Evolutionary conservation across 2,329 filamentous ascomycete species (phyloP).

Genomic region (Colletotrichum trifolii): DNA sequence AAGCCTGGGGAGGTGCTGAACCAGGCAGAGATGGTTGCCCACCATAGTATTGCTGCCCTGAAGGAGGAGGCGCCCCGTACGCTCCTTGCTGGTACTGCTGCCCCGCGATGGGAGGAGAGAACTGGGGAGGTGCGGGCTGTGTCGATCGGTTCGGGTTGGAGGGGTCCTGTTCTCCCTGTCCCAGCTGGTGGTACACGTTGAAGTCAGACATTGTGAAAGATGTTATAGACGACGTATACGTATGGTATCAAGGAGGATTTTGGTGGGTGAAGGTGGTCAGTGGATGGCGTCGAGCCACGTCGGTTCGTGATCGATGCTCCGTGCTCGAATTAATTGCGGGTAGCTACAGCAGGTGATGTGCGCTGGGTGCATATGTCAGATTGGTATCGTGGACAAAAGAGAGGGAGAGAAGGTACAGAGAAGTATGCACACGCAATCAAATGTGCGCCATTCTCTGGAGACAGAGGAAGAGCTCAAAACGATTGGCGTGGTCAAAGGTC

Average conservation of each 20-base stretch:
- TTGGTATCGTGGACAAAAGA: not conserved
- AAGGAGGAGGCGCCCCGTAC: conserved; percentile 52
- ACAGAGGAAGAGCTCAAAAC: not conserved
- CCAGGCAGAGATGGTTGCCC: conserved; percentile 44
- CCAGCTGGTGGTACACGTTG: conserved; percentile 66
- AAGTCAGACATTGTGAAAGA: conserved; percentile 62
- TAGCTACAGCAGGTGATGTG: conserved; percentile 25
- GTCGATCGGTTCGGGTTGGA: conserved; percentile 63
- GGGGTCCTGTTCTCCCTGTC: conserved; percentile 67
- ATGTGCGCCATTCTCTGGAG: conserved; percentile 31
- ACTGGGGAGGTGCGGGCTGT: conserved; percentile 65
- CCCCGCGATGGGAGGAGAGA: conserved; percentile 64
- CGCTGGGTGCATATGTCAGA: not conserved
- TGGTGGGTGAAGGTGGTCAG: conserved; percentile 2
- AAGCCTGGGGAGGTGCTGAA: conserved; percentile 46
- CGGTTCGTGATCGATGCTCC: conserved; percentile 4
- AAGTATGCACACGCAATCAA: conserved; percentile 26
- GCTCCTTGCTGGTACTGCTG: conserved; percentile 63
- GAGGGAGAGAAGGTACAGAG: conserved; percentile 3
- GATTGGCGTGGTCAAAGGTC: conserved; percentile 3
- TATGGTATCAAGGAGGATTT: conserved; percentile 1
- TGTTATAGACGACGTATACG: conserved; percentile 29
- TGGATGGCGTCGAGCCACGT: not conserved
- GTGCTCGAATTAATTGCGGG: conserved; percentile 22
- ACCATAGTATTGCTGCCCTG: conserved; percentile 54